These are phyloP conservation scores for Solanum aculeatissimum DNA, from an alignment of 305 asterid genomes.

Conservation along the genomic window DNA sequence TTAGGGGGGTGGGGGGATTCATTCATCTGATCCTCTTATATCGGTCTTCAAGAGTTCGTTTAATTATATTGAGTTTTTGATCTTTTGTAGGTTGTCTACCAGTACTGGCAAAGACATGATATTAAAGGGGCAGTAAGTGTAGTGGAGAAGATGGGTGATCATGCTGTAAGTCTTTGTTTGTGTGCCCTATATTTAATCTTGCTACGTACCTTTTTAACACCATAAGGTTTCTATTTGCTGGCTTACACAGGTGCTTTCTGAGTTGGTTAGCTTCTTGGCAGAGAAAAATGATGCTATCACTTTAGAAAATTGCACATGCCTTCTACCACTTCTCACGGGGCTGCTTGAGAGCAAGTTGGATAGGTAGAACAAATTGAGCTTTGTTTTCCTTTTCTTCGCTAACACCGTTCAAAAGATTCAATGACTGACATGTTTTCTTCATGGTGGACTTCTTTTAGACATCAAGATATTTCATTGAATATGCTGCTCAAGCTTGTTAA, in stretches of 20 bases:
- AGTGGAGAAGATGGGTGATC: slow-evolving; percentile 76
- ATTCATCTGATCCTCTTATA: not conserved
- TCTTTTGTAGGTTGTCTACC: slow-evolving; percentile 52
- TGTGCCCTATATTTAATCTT: not conserved
- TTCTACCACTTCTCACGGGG: slow-evolving; percentile 74
- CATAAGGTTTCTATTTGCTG: slow-evolving; percentile 3
- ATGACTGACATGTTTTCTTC: not conserved
- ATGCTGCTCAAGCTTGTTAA: slow-evolving; percentile 87
- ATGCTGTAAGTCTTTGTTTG: slow-evolving; percentile 49
- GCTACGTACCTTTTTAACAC: not conserved
- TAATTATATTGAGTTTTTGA: not conserved
- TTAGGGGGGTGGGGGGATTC: not conserved
- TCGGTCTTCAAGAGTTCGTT: not conserved
- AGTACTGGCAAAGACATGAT: slow-evolving; percentile 81
- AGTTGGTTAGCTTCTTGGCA: slow-evolving; percentile 60
- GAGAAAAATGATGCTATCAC: slow-evolving; percentile 73
- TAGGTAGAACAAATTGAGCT: slow-evolving; percentile 29
- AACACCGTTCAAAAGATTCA: not conserved
- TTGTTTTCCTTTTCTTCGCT: not conserved
- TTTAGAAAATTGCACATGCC: slow-evolving; percentile 73
- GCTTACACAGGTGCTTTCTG: slow-evolving; percentile 78
- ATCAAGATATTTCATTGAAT: slow-evolving; percentile 74
- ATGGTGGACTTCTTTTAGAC: slow-evolving; percentile 34
- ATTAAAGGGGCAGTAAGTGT: slow-evolving; percentile 69
- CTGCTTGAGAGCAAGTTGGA: slow-evolving; percentile 81